These are phyloP conservation scores for Ustilago vetiveriae DNA, from an alignment of 1,284 basidiomycete genomes.

Conservation along the genomic window DNA sequence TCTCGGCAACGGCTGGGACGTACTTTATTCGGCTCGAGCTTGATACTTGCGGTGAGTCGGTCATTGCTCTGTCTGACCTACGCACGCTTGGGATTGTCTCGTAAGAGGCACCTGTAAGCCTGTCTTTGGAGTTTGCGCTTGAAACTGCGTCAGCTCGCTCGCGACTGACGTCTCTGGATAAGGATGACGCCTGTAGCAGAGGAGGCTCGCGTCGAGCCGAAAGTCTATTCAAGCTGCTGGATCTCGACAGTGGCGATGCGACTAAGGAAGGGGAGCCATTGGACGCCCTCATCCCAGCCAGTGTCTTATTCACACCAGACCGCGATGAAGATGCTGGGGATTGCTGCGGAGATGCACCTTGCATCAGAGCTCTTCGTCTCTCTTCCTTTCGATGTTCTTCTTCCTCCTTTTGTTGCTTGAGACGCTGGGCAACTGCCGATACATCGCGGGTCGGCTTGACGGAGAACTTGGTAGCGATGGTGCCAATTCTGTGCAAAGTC, in stretches of 20 bases:
- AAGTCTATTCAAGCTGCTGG: constrained; percentile 36
- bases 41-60: constrained; percentile 19
- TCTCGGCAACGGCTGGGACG: not conserved
- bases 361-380: constrained; percentile 33
- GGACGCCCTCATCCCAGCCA: constrained; percentile 10
- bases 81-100: not conserved
- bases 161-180: constrained; percentile 20
- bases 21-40: not conserved
- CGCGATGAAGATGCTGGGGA: constrained; percentile 17
- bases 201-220: constrained; percentile 15
- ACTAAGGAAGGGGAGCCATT: constrained; percentile 1
- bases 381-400: constrained; percentile 46
- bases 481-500: constrained; percentile 23
- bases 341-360: constrained; percentile 23
- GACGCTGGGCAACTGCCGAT: constrained; percentile 36
- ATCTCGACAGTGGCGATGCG: constrained; percentile 27
- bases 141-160: constrained; percentile 6
- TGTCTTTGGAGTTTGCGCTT: not conserved
- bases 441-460: constrained; percentile 39
- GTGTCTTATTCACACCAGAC: constrained; percentile 17
- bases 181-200: not conserved
- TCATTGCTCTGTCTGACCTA: constrained; percentile 7
- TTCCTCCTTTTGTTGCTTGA: constrained; percentile 48
- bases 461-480: constrained; percentile 33
- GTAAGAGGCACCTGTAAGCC: constrained; percentile 11